A percentile compares a stretch with the other conserved stretches of the same genome.
Evolutionary conservation across 75 land plant genomes (phyloP).

Genomic region (Cupressus sempervirens): DNA sequence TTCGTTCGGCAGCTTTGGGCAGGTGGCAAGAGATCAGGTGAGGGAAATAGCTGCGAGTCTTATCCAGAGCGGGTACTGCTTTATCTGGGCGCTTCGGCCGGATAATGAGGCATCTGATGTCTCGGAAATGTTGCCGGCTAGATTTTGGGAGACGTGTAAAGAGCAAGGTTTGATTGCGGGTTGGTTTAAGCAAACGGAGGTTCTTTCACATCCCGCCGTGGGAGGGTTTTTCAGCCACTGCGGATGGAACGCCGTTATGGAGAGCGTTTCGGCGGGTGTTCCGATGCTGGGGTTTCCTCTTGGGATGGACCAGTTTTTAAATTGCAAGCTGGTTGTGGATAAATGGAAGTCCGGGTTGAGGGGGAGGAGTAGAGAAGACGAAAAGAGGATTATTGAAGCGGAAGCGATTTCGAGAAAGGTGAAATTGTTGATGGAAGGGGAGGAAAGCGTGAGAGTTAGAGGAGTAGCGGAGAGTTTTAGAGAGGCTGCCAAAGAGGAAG

Average conservation of each 20-base stretch:
- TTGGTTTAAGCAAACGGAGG: slow-evolving; percentile 17
- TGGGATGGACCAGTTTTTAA: slow-evolving; percentile 10
- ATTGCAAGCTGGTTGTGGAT: slow-evolving; percentile 12
- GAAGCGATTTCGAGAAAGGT: slow-evolving; percentile 14
- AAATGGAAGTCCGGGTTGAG: slow-evolving; percentile 19
- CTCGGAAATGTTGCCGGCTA: neutral
- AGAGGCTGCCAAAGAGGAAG: too few species aligned
- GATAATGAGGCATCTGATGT: neutral
- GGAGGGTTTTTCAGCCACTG: slow-evolving; percentile 32
- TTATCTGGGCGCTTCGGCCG: slow-evolving; percentile 20
- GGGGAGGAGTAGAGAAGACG: neutral
- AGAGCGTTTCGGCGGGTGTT: slow-evolving; percentile 22
- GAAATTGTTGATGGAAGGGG: too few species aligned
- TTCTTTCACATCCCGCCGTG: slow-evolving; percentile 25
- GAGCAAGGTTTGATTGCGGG: slow-evolving; percentile 3
- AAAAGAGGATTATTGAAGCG: neutral
- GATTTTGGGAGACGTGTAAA: too few species aligned
- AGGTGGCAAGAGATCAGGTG: slow-evolving; percentile 13
- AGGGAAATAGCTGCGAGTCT: slow-evolving; percentile 17
- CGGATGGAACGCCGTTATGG: slow-evolving; percentile 30
- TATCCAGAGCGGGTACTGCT: slow-evolving; percentile 1
- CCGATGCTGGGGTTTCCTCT: slow-evolving; percentile 29
- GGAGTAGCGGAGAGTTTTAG: too few species aligned
- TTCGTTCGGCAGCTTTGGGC: slow-evolving; percentile 14
- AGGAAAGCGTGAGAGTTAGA: too few species aligned